Conservation (phyloP, 768 basidiomycete genomes). For the Podaxis sp. region DNA sequence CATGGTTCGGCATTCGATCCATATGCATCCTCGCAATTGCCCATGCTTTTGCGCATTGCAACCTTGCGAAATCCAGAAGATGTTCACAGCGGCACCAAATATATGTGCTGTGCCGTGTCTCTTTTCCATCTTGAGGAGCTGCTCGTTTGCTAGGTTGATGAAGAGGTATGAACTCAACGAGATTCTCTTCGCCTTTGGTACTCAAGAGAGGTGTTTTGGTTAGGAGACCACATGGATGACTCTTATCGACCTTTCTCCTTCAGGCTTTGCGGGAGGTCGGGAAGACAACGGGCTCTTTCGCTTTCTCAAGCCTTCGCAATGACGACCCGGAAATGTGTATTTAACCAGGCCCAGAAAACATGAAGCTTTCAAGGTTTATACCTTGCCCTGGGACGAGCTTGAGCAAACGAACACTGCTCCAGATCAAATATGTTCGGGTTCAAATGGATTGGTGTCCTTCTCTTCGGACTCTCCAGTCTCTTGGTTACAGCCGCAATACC, state of each 20-base stretch:
- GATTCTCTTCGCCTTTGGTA: not conserved
- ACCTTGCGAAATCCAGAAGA: not conserved
- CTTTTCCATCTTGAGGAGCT: not conserved
- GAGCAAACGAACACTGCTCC: not conserved
- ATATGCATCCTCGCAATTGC: not conserved
- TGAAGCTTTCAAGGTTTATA: not conserved
- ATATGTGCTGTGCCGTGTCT: not conserved
- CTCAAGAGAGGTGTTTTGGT: not conserved
- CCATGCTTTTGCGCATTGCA: not conserved
- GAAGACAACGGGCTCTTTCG: not conserved
- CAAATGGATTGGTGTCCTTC: slow-evolving; percentile 1
- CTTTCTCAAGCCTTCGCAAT: not conserved
- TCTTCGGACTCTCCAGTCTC: slow-evolving; percentile 4
- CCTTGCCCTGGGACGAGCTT: not conserved
- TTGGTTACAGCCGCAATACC: slow-evolving; percentile 1
- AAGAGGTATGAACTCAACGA: not conserved
- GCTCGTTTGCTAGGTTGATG: not conserved
- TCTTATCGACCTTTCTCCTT: not conserved
- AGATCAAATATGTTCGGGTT: slow-evolving; percentile 5
- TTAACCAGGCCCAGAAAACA: not conserved
- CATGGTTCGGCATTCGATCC: not conserved
- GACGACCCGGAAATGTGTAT: not conserved
- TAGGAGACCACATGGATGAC: not conserved
- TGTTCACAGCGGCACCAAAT: not conserved
- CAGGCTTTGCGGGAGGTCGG: not conserved